phyloP scores from a whole-genome alignment of 208 protist genomes.

The Trypanosoma boissoni region DNA sequence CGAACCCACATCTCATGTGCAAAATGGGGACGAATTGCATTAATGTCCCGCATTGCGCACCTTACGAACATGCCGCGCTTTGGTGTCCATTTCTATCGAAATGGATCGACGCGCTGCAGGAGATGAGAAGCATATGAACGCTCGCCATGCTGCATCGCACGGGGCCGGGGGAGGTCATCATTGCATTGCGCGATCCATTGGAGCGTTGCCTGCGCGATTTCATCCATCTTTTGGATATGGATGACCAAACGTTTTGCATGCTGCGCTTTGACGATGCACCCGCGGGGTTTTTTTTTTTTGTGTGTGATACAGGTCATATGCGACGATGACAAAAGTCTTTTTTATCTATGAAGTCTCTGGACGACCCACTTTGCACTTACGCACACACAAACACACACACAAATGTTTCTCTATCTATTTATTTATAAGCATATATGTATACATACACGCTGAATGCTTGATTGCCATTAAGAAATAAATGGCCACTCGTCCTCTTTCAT shows the following conservation, averaged over 20 bases:
- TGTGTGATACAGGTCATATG: conserved; percentile 41
- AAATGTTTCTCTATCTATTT: neutral
- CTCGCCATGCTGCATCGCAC: conserved; percentile 36
- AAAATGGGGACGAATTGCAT: conserved; percentile 33
- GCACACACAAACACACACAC: neutral
- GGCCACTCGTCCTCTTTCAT: neutral
- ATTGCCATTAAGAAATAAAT: too few species aligned
- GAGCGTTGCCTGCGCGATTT: conserved; percentile 46
- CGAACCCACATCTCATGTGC: conserved; percentile 54
- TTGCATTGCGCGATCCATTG: conserved; percentile 71
- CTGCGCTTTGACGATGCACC: conserved; percentile 63
- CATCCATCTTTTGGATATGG: conserved; percentile 30
- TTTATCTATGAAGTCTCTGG: neutral
- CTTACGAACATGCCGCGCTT: conserved; percentile 57
- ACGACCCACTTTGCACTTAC: too few species aligned
- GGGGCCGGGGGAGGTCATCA: conserved; percentile 40
- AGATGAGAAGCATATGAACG: conserved; percentile 64
- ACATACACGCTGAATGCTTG: too few species aligned
- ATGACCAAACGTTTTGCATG: conserved; percentile 23
- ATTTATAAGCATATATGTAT: neutral
- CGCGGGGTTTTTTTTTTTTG: too few species aligned
- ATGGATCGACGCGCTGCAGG: conserved; percentile 64
- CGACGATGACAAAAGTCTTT: conserved; percentile 25
- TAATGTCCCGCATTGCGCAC: conserved; percentile 63
- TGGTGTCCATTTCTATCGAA: conserved; percentile 62